These are phyloP conservation scores for Diaporthe amygdali DNA, from an alignment of 2,329 filamentous ascomycete genomes.

Conservation along the genomic window DNA sequence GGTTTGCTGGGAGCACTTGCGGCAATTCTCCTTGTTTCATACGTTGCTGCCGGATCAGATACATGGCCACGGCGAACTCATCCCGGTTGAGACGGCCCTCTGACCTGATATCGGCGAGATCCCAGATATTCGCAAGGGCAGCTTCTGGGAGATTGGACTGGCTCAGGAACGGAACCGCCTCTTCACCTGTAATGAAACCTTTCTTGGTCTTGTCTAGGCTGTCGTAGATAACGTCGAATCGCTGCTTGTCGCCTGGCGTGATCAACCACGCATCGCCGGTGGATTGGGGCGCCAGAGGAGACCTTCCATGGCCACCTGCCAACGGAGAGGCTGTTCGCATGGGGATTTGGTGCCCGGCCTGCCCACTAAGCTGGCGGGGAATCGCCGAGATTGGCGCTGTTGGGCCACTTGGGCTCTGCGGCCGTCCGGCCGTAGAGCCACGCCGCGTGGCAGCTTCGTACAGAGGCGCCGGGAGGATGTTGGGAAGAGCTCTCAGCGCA, in stretches of 20 bases:
- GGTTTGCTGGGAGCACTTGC: conserved; percentile 75
- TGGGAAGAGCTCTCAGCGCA: conserved; percentile 78
- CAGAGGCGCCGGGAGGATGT: conserved; percentile 79
- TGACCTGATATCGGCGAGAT: conserved; percentile 91
- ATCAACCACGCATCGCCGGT: conserved; percentile 76
- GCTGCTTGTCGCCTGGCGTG: conserved; percentile 79
- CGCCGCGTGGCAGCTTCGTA: conserved; percentile 89
- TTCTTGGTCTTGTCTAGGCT: conserved; percentile 80
- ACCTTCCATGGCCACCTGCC: conserved; percentile 41
- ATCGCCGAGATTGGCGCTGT: conserved; percentile 67
- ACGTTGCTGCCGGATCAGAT: conserved; percentile 89
- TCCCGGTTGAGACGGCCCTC: conserved; percentile 85
- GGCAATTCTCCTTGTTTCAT: conserved; percentile 76
- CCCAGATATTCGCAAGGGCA: conserved; percentile 92
- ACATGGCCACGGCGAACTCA: conserved; percentile 97
- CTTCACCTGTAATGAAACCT: conserved; percentile 90
- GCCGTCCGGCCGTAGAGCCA: conserved; percentile 49
- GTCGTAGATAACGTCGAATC: conserved; percentile 86
- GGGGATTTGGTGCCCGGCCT: conserved; percentile 55
- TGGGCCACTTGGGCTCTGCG: conserved; percentile 56
- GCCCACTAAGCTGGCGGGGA: conserved; percentile 81
- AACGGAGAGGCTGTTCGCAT: conserved; percentile 66
- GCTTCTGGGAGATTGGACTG: conserved; percentile 91
- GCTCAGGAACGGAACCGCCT: conserved; percentile 92
- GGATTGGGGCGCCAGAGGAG: conserved; percentile 50